phyloP scores from a whole-genome alignment of 176 grass and related monocot species.

The Panicum miliaceum region DNA sequence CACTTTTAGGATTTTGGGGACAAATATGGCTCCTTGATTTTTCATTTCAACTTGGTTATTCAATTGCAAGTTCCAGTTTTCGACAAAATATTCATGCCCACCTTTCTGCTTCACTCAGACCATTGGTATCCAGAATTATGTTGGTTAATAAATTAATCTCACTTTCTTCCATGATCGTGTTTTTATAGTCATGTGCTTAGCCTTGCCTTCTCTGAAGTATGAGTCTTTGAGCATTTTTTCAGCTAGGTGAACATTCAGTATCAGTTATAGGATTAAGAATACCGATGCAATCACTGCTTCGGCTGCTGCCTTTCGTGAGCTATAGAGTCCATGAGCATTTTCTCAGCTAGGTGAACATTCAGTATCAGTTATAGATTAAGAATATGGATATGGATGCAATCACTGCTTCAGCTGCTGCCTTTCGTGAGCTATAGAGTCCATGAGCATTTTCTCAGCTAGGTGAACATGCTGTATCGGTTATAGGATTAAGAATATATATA shows the following conservation, averaged over 20 bases:
- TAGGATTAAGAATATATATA: no score
- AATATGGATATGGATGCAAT: no score
- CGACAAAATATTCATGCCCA: not conserved
- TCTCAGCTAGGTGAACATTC: no score
- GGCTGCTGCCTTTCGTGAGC: no score
- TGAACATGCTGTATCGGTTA: no score
- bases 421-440: no score
- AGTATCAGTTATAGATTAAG: no score
- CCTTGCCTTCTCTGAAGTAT: conserved; percentile 14
- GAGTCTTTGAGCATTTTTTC: not conserved
- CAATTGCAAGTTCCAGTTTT: not conserved
- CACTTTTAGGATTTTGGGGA: not conserved
- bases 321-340: no score
- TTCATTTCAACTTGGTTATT: not conserved
- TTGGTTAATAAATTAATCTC: not conserved
- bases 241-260: not conserved
- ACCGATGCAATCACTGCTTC: not conserved
- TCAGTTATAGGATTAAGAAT: not conserved
- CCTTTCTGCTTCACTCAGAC: not conserved
- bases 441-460: no score
- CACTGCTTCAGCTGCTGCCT: no score
- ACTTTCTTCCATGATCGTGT: not conserved
- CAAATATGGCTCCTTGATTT: not conserved
- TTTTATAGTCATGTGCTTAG: not conserved
- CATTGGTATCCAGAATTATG: not conserved